Conservation (phyloP, 306 rosid species). For the Prosopis cineraria region DNA sequence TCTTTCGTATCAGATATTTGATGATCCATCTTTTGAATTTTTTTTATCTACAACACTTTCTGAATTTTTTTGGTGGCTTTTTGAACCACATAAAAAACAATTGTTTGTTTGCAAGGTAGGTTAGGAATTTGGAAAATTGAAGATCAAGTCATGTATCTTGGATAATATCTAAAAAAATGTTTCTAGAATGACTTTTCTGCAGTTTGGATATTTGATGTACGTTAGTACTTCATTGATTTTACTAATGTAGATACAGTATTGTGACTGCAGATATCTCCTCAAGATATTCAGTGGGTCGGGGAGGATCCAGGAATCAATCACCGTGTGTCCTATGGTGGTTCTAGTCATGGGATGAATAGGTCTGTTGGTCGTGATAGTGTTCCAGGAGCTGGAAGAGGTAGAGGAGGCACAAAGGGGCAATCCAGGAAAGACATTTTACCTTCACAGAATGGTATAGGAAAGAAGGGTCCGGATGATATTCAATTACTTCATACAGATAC, state of each 20-base stretch:
- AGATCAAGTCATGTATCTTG: conserved; percentile 9
- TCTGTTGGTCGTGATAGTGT: conserved; percentile 58
- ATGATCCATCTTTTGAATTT: conserved; percentile 10
- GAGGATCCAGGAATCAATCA: conserved; percentile 85
- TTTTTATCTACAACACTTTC: conserved; percentile 8
- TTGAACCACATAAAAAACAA: conserved; percentile 9
- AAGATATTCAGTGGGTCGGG: conserved; percentile 92
- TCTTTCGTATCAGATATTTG: conserved; percentile 1
- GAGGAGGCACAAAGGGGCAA: conserved; percentile 75
- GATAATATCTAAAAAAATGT: conserved; percentile 15
- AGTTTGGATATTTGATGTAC: conserved; percentile 23
- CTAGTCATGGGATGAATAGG: conserved; percentile 78
- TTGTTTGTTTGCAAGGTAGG: background rate
- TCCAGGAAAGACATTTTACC: conserved; percentile 75
- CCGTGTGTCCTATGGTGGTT: conserved; percentile 64
- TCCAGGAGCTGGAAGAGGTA: conserved; percentile 82
- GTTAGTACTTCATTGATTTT: conserved; percentile 34
- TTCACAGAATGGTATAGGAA: conserved; percentile 81
- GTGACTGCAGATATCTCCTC: conserved; percentile 75
- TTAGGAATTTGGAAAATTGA: background rate
- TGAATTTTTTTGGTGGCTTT: conserved; percentile 6
- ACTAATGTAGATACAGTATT: conserved; percentile 47
- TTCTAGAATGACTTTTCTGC: conserved; percentile 21
- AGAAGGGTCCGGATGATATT: conserved; percentile 80
- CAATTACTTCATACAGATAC: conserved; percentile 81